Conservation (phyloP, 768 basidiomycete genomes). For the Russula ochroleuca region DNA sequence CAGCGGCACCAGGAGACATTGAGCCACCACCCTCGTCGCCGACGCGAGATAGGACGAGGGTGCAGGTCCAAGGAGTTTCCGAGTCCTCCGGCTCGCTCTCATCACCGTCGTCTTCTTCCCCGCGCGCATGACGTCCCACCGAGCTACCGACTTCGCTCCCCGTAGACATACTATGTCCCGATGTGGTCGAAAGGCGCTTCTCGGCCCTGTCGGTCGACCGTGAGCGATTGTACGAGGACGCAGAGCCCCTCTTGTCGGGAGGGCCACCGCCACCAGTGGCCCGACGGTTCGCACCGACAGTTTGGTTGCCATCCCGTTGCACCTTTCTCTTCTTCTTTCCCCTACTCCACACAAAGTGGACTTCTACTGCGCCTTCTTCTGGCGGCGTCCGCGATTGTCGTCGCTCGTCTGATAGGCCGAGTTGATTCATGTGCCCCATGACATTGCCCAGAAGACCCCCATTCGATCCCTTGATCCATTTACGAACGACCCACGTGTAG, state of each 20-base stretch:
- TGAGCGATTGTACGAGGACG: constrained; percentile 13
- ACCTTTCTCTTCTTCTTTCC: constrained; percentile 36
- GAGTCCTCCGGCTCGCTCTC: constrained; percentile 95
- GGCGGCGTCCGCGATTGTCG: constrained; percentile 17
- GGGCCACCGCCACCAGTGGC: background rate
- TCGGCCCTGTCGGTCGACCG: background rate
- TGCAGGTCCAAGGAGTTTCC: constrained; percentile 94
- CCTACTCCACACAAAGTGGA: constrained; percentile 77
- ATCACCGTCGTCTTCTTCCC: constrained; percentile 56
- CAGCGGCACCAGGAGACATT: background rate
- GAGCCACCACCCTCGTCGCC: constrained; percentile 16
- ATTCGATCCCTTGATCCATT: constrained; percentile 64
- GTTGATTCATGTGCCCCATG: constrained; percentile 38
- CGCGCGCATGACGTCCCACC: constrained; percentile 10
- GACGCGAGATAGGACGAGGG: constrained; percentile 58
- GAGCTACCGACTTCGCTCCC: constrained; percentile 12
- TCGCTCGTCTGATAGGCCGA: constrained; percentile 27
- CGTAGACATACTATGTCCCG: constrained; percentile 25
- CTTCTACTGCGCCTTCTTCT: constrained; percentile 45
- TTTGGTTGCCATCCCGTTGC: background rate
- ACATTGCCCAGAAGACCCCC: constrained; percentile 44
- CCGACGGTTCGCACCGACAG: constrained; percentile 10
- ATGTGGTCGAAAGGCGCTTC: constrained; percentile 20
- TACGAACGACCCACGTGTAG: constrained; percentile 74
- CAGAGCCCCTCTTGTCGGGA: background rate